Evolutionary conservation across 2,329 filamentous ascomycete genomes (phyloP).

Genomic region (Tolypocladium pustulatum): DNA sequence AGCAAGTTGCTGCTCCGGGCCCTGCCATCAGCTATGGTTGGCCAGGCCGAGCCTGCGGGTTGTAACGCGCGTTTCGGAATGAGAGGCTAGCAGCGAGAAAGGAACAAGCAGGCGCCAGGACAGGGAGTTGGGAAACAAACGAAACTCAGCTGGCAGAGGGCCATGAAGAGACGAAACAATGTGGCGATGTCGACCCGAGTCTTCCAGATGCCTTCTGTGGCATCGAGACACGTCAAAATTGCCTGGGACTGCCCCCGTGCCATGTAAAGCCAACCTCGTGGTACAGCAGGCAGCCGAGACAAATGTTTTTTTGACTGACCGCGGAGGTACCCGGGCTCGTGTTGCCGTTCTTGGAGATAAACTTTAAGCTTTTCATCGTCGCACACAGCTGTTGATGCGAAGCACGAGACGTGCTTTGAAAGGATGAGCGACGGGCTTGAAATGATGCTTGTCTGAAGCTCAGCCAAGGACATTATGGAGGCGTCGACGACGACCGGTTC

Average conservation of each 20-base stretch:
- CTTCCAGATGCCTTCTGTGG: not conserved
- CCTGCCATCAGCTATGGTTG: not conserved
- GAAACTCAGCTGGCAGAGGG: not conserved
- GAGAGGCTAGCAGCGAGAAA: not conserved
- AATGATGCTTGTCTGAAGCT: not conserved
- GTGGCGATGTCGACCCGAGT: not conserved
- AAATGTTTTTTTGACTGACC: not conserved
- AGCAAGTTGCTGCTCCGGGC: not conserved
- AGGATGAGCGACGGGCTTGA: not conserved
- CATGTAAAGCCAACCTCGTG: not conserved
- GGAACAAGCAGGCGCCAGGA: not conserved
- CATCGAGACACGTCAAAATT: not conserved
- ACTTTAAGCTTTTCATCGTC: not conserved
- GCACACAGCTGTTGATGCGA: not conserved
- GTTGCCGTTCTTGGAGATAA: not conserved
- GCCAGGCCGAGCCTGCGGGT: not conserved
- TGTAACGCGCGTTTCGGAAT: not conserved
- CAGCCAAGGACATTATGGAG: not conserved
- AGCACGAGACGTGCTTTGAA: not conserved
- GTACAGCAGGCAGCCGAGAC: not conserved
- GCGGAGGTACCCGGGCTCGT: not conserved
- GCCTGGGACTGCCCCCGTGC: not conserved
- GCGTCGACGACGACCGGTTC: not conserved
- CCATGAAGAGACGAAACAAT: not conserved
- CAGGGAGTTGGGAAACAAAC: not conserved